Conservation (phyloP, 768 basidiomycete genomes). For the Lentinula sp. region DNA sequence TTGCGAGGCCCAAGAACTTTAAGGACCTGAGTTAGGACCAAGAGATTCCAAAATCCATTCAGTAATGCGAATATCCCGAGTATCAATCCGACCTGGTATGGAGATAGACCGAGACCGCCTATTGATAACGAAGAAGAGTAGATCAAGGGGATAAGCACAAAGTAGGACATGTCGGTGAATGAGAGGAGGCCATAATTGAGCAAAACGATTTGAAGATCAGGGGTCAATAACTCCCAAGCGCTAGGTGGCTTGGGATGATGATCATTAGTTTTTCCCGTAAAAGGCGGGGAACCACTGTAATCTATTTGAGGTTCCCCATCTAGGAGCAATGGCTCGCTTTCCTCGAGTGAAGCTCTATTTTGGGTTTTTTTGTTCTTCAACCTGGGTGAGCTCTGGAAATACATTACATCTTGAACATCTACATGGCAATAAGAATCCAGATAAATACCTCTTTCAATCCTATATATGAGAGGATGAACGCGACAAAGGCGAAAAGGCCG, state of each 20-base stretch:
- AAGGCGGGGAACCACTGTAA: background rate
- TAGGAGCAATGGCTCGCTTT: background rate
- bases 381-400: background rate
- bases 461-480: slow-evolving; percentile 15
- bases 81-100: slow-evolving; percentile 43
- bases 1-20: slow-evolving; percentile 48
- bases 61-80: slow-evolving; percentile 40
- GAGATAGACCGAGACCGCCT: slow-evolving; percentile 48
- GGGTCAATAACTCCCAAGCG: slow-evolving; percentile 17
- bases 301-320: background rate
- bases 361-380: background rate
- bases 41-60: slow-evolving; percentile 49
- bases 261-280: background rate
- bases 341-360: background rate
- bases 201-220: slow-evolving; percentile 18
- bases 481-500: slow-evolving; percentile 15
- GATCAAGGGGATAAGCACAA: slow-evolving; percentile 21
- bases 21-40: slow-evolving; percentile 45
- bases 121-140: slow-evolving; percentile 41
- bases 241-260: slow-evolving; percentile 7
- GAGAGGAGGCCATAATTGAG: slow-evolving; percentile 20
- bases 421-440: background rate
- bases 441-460: slow-evolving; percentile 22
- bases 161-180: slow-evolving; percentile 23
- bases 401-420: too few species aligned